These are phyloP conservation scores for Piper betle DNA, from an alignment of 164 flowering plant species.

Conservation along the genomic window DNA sequence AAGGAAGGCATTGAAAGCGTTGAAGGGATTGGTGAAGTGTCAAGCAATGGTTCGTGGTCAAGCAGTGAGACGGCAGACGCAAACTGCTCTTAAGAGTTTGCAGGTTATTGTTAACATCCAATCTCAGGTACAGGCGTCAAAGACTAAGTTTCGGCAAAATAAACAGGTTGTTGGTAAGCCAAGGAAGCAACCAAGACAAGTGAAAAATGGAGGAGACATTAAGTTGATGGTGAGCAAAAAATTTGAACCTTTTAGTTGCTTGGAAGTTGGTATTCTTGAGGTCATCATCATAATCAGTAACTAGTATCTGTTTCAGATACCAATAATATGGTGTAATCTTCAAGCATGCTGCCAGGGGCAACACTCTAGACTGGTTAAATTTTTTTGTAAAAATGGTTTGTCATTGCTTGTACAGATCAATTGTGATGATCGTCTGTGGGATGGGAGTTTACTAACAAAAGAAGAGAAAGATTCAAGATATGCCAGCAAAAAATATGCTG, in stretches of 20 bases:
- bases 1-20: constrained; percentile 70
- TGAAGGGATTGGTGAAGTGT: constrained; percentile 74
- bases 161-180: constrained; percentile 7
- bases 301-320: too few relatives aligned
- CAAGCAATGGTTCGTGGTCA: constrained; percentile 76
- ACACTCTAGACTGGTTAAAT: too few relatives aligned
- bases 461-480: constrained; percentile 29
- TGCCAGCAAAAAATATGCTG: constrained; percentile 1
- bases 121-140: constrained; percentile 16
- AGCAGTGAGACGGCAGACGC: constrained; percentile 45
- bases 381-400: background rate
- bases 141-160: constrained; percentile 9
- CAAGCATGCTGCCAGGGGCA: too few relatives aligned
- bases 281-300: too few relatives aligned
- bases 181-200: constrained; percentile 10
- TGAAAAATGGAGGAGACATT: constrained; percentile 9
- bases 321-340: too few relatives aligned
- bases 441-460: constrained; percentile 37
- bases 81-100: constrained; percentile 21
- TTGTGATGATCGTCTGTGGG: constrained; percentile 28
- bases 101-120: constrained; percentile 25
- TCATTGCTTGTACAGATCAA: background rate
- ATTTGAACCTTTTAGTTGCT: background rate
- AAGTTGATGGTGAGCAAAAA: constrained; percentile 5
- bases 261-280: background rate